Evolutionary conservation across 1,284 basidiomycete species (phyloP).

Genomic region (Trichosporon sp.): DNA sequence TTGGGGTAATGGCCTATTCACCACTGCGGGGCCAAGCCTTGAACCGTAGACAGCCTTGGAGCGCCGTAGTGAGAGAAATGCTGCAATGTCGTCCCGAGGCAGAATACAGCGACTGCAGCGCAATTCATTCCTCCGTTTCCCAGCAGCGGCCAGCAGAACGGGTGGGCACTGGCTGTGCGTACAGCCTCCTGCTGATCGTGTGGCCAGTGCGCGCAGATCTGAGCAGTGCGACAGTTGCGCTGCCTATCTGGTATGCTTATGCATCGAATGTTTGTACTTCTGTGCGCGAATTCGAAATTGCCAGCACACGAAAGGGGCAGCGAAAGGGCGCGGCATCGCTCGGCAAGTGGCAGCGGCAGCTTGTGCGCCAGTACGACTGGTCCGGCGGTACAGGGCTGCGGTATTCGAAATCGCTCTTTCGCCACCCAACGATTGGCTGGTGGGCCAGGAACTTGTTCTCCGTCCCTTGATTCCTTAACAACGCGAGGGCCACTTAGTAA

Average conservation of each 20-base stretch:
- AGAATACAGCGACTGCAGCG: background rate
- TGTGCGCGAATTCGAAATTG: conserved; percentile 8
- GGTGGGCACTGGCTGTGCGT: background rate
- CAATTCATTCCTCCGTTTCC: conserved; percentile 8
- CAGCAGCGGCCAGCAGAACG: background rate
- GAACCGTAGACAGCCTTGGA: background rate
- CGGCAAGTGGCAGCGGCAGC: background rate
- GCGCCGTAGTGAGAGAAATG: background rate
- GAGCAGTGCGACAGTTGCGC: background rate
- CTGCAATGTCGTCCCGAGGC: background rate
- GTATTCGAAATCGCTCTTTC: conserved; percentile 16
- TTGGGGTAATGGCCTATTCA: background rate
- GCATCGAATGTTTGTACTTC: background rate
- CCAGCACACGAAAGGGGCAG: background rate
- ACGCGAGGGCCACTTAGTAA: conserved; percentile 3
- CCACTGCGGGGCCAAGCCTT: conserved; percentile 10
- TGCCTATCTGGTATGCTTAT: background rate
- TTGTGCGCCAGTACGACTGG: background rate
- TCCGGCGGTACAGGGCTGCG: background rate
- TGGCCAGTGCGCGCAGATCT: background rate
- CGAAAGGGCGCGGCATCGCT: background rate
- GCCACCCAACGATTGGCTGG: conserved; percentile 10
- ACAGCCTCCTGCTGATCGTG: background rate
- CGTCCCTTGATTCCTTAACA: background rate
- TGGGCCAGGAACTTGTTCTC: background rate